Evolutionary conservation across 371 early-diverging fungal species (phyloP).

Genomic region (Rhizomucor miehei): DNA sequence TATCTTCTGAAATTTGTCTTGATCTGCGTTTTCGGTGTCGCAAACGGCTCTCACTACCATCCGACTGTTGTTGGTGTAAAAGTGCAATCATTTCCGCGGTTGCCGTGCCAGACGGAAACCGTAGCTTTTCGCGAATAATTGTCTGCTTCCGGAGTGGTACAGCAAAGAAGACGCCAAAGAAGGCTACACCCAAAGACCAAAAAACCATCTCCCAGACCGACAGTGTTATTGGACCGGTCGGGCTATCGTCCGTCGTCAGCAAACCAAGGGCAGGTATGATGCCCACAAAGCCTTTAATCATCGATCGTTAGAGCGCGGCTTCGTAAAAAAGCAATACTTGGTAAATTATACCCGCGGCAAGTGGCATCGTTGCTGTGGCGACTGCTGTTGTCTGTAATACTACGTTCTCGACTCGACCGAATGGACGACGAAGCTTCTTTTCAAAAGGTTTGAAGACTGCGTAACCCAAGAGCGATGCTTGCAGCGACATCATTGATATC

Average conservation of each 20-base stretch:
- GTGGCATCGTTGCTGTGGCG: conserved; percentile 85
- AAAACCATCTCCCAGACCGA: conserved; percentile 57
- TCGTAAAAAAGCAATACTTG: neutral
- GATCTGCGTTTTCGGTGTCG: neutral
- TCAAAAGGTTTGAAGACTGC: conserved; percentile 69
- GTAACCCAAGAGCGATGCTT: conserved; percentile 75
- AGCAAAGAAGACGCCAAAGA: conserved; percentile 91
- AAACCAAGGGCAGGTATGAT: conserved; percentile 73
- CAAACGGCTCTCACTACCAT: neutral
- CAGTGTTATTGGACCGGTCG: conserved; percentile 42
- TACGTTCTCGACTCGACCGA: conserved; percentile 79
- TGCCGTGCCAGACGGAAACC: conserved; percentile 85
- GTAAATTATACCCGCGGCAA: conserved; percentile 58
- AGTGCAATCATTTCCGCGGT: conserved; percentile 87
- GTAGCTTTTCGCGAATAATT: conserved; percentile 75
- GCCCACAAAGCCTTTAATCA: conserved; percentile 65
- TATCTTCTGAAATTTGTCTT: neutral
- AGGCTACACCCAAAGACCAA: conserved; percentile 81
- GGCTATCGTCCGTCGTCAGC: conserved; percentile 54
- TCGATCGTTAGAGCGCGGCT: too few species aligned
- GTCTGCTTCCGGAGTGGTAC: conserved; percentile 80
- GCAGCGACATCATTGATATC: conserved; percentile 89
- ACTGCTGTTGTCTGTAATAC: conserved; percentile 80
- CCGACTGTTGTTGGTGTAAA: conserved; percentile 50
- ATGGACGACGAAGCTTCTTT: conserved; percentile 45